These are phyloP conservation scores for Chalaropsis thielavioides DNA, from an alignment of 2,329 filamentous ascomycete species.

Conservation along the genomic window DNA sequence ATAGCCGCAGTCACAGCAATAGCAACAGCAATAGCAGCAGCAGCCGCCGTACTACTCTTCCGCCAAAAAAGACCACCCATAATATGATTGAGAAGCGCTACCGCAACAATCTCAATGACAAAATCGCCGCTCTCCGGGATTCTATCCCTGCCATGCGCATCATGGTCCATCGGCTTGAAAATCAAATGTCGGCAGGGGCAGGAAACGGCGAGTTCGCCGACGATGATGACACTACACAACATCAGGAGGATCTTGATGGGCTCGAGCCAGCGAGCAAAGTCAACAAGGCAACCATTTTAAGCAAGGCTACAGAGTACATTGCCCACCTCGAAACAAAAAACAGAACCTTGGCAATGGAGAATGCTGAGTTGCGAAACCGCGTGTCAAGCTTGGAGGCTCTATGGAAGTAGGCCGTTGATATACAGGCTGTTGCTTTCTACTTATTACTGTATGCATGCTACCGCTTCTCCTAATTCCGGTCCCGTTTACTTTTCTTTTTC, in stretches of 20 bases:
- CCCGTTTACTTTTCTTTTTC: too few species aligned
- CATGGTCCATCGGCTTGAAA: conserved; percentile 19
- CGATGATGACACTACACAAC: conserved; percentile 15
- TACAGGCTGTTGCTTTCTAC: not conserved
- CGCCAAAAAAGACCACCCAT: conserved; percentile 61
- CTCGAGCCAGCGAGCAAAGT: conserved; percentile 27
- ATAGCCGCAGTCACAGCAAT: not conserved
- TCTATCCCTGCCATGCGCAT: conserved; percentile 41
- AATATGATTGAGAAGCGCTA: conserved; percentile 80
- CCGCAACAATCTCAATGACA: conserved; percentile 70
- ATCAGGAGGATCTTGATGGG: conserved; percentile 23
- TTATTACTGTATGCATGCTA: not conserved
- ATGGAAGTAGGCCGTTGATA: not conserved
- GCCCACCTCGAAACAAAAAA: conserved; percentile 27
- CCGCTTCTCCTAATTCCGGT: not conserved
- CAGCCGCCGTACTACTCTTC: conserved; percentile 14
- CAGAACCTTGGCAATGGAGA: conserved; percentile 24
- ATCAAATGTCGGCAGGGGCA: conserved; percentile 18
- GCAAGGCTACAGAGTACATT: conserved; percentile 29
- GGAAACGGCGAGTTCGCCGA: conserved; percentile 6
- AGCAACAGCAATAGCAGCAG: not conserved
- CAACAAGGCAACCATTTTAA: conserved; percentile 31
- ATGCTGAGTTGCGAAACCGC: conserved; percentile 24
- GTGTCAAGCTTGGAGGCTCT: conserved; percentile 22
- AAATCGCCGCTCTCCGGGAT: conserved; percentile 61